Conservation (phyloP, 2,329 filamentous ascomycete genomes). For the Eurotiales sp. region DNA sequence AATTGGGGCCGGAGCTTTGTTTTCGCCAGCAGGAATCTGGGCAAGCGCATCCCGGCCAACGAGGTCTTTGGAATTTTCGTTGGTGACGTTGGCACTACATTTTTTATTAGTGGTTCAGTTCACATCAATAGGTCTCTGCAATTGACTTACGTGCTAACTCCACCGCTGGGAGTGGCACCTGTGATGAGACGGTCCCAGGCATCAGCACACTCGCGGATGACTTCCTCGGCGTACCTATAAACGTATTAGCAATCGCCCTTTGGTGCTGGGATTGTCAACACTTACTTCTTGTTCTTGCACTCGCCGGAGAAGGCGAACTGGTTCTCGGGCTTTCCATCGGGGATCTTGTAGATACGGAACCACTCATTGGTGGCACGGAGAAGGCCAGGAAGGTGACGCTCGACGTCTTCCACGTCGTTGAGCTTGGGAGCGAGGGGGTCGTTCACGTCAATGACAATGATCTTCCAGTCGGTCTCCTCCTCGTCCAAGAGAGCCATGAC, state of each 20-base stretch:
- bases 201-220: constrained; percentile 92
- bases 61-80: constrained; percentile 69
- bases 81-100: constrained; percentile 73
- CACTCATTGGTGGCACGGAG: constrained; percentile 98
- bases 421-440: constrained; percentile 94
- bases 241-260: constrained; percentile 16
- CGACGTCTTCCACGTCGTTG: constrained; percentile 97
- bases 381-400: constrained; percentile 94
- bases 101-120: neutral
- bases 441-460: constrained; percentile 98
- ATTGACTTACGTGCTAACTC: constrained; percentile 71
- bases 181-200: constrained; percentile 96
- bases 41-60: constrained; percentile 67
- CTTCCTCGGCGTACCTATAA: constrained; percentile 80
- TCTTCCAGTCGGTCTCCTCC: constrained; percentile 99
- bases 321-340: constrained; percentile 99
- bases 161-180: constrained; percentile 76
- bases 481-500: constrained; percentile 99
- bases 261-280: constrained; percentile 1
- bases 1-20: constrained; percentile 80
- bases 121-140: neutral
- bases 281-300: constrained; percentile 98
- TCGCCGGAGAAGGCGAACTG: constrained; percentile 99
- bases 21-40: constrained; percentile 74
- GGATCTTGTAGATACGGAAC: constrained; percentile 99